Evolutionary conservation across 495 filamentous ascomycete genomes (phyloP), one percentile per base, ranked within the genome.

Genomic region (Choiromyces venosus): DNA sequence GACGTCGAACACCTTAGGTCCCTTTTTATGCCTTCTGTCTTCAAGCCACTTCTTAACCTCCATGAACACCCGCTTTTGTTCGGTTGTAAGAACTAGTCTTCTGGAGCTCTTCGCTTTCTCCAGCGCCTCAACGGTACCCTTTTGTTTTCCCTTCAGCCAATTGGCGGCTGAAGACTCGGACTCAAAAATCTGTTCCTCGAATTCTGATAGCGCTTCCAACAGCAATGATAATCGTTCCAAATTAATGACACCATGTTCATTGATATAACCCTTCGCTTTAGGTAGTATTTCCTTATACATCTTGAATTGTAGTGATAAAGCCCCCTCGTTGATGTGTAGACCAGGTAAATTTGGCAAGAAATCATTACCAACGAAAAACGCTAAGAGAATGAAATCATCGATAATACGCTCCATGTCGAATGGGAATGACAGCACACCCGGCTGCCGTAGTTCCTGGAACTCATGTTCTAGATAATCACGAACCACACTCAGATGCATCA

Each of bases 371-470:
- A 99, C 93, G 81, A 99, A 99, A 85, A 99, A 99, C 39, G 93
- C 94, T 92, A 99, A 96, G 61, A 99, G 87, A 81, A 99, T 98
- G 83, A 99, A 98, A 85, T 99, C 95, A 79, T 99, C 96, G 83
- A 99, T 97, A 76, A 98, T 88, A 73, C 91, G 89, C 83, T 99
- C 96, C 91, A 98, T 91, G 78, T 99, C 92, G 80, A 95, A 99
- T 35, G 87, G 85, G 76, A 97, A 92, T 38, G 84, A 85, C 80
- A 97, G 86, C 74, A 84, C 86, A 35, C 90, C 91, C n/a, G 90
- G 87, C 77, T 90, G 82, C 82, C 95, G 89, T 68, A 99, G 84
- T 66, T 97, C 93, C 82, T 97, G 94, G 80, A 99, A 99, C 82
- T 99, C 96, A 78, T 97, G 83, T 80, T 97, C 94, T 79, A 99